Evolutionary conservation across 345 rosid species (phyloP).

Genomic region (Sonneratia caseolaris): DNA sequence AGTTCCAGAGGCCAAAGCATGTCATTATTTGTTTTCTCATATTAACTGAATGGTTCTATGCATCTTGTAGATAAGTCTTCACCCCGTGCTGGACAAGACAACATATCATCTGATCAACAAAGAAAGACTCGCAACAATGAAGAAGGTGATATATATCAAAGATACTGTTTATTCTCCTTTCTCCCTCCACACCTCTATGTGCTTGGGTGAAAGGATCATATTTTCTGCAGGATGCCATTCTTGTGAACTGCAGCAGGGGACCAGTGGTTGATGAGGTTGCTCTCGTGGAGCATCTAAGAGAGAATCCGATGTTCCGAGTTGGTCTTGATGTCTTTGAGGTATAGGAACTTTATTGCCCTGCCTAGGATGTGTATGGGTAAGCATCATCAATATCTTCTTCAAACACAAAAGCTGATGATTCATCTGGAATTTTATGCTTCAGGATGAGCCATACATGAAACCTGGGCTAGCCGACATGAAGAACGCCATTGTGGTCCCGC

Average conservation of each 20-base stretch:
- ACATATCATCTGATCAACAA: constrained; percentile 92
- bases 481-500: constrained; percentile 85
- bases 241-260: constrained; percentile 90
- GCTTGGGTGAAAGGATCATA: background rate
- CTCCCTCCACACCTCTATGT: background rate
- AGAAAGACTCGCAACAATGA: constrained; percentile 84
- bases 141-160: constrained; percentile 46
- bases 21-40: background rate
- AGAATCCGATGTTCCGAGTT: constrained; percentile 91
- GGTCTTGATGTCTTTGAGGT: constrained; percentile 99
- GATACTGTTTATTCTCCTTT: background rate
- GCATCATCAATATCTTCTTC: background rate
- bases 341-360: constrained; percentile 1
- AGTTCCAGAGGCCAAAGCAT: too few relatives aligned
- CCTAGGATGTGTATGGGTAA: background rate
- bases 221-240: constrained; percentile 71
- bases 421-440: background rate
- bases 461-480: constrained; percentile 93
- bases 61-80: constrained; percentile 79
- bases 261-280: constrained; percentile 92
- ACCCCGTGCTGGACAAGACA: constrained; percentile 86
- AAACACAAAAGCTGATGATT: background rate
- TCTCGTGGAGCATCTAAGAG: constrained; percentile 72
- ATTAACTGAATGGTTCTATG: constrained; percentile 5
- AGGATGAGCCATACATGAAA: constrained; percentile 98